Conservation (phyloP, 805 yeast genomes). For the Teunomyces gatunensis region DNA sequence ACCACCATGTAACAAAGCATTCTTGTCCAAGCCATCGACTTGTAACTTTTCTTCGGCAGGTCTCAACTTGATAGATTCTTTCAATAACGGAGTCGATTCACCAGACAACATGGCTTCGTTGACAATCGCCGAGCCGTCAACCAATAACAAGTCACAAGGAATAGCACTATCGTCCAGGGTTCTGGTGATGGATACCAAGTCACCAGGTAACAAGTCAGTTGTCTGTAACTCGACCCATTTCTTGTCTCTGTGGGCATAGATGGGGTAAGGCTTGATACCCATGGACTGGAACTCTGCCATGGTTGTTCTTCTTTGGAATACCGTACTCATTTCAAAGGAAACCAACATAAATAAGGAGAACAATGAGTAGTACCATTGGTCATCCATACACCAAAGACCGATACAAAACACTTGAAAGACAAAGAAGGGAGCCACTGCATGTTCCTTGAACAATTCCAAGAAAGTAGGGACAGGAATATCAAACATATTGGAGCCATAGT, state of each 20-base stretch:
- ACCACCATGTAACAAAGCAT: constrained; percentile 90
- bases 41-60: constrained; percentile 67
- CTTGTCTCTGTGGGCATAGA: constrained; percentile 67
- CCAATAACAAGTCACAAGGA: constrained; percentile 86
- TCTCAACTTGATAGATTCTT: constrained; percentile 85
- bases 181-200: constrained; percentile 81
- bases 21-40: constrained; percentile 82
- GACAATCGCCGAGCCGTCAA: constrained; percentile 91
- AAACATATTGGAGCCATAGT: constrained; percentile 82
- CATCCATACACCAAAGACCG: constrained; percentile 94
- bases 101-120: constrained; percentile 99
- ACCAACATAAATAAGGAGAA: constrained; percentile 90
- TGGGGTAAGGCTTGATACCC: constrained; percentile 90
- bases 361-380: constrained; percentile 92
- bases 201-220: constrained; percentile 84
- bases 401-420: constrained; percentile 96
- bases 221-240: constrained; percentile 72
- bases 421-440: constrained; percentile 97
- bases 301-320: constrained; percentile 91
- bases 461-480: constrained; percentile 96
- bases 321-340: constrained; percentile 90
- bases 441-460: constrained; percentile 87
- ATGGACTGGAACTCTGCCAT: constrained; percentile 93
- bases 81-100: constrained; percentile 94
- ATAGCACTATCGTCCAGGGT: constrained; percentile 88